Evolutionary conservation across 2,329 filamentous ascomycete species (phyloP), one percentile per base, ranked within the genome.

Genomic region (Pseudohalonectria lignicola): DNA sequence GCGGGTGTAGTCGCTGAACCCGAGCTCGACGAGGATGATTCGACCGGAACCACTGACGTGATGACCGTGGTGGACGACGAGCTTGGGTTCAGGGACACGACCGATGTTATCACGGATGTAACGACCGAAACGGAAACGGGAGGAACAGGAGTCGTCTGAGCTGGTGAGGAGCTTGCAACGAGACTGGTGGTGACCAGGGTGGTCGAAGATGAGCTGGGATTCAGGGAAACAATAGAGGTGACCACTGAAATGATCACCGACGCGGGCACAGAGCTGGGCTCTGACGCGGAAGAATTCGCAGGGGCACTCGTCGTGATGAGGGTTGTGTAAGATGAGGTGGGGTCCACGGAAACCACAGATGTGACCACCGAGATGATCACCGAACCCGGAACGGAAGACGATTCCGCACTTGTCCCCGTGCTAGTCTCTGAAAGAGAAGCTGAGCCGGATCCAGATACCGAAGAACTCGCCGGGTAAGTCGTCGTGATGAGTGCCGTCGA

Each of bases 31-130:
- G n/a, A n/a, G n/a, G n/a, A n/a, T n/a, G n/a, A n/a, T n/a, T n/a
- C 23, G 23, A 7, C 23, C 23, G 23, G 23, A 7, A 31, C 29
- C 12, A 32, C 29, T 6, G 36, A 31, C 4, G 36, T 37, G 29
- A 31, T 15, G 29, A 32, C 13, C 2, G 15, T 37, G 17, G 29
- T 31, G 11, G 28, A 37, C 28, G 36, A 37, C n/a, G 29, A 37
- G 3, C 18, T 31, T 3, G 36, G 36, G 16, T 37, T 25, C 18
- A 37, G 11, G 4, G 36, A 32, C 15, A 37, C 29, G 16, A 31
- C 15, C 19, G 36, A 37, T 4, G 36, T 37, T 19, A 37, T n/a
- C n/a, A 37, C 36, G 16, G 29, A 31, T 11, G 28, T 31, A 8
- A 37, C 15, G 16, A 23, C 23, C 18, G 33, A 35, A 10, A 25